phyloP scores from a whole-genome alignment of 2,329 filamentous ascomycete species.

The Orbilia oligospora region DNA sequence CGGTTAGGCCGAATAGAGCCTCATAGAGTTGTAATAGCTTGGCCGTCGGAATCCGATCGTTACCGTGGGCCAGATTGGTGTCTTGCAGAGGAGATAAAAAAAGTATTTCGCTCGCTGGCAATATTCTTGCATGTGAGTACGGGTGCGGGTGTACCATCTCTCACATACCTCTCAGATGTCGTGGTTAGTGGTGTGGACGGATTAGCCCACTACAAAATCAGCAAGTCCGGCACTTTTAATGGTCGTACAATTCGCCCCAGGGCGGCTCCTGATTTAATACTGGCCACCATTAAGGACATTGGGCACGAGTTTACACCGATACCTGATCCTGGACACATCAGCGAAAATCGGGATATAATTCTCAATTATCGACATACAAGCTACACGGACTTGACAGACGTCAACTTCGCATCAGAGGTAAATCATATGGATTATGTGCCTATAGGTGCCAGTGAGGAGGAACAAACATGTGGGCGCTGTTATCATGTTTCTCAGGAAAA shows the following conservation, averaged over 20 bases:
- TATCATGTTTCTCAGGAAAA: neutral
- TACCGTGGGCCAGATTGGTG: neutral
- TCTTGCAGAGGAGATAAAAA: neutral
- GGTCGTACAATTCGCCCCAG: no score
- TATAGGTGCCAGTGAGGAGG: neutral
- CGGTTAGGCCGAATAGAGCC: slow-evolving; percentile 64
- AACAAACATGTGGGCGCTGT: neutral
- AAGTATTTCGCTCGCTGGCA: neutral
- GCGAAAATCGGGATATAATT: no score
- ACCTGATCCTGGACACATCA: no score
- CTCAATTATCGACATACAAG: neutral
- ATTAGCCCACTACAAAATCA: no score
- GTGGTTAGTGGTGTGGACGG: neutral
- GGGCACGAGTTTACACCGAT: neutral
- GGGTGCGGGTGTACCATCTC: neutral
- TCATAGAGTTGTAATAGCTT: slow-evolving; percentile 66
- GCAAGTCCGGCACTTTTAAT: no score
- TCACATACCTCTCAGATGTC: slow-evolving; percentile 12
- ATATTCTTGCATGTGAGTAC: slow-evolving; percentile 21
- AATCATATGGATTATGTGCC: neutral
- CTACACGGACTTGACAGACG: neutral
- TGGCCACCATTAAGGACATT: neutral
- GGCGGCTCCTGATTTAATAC: neutral
- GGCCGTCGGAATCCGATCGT: slow-evolving; percentile 18
- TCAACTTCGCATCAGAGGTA: neutral